These are phyloP conservation scores for Penicillium steckii DNA, from an alignment of 495 filamentous ascomycete species.

Conservation along the genomic window DNA sequence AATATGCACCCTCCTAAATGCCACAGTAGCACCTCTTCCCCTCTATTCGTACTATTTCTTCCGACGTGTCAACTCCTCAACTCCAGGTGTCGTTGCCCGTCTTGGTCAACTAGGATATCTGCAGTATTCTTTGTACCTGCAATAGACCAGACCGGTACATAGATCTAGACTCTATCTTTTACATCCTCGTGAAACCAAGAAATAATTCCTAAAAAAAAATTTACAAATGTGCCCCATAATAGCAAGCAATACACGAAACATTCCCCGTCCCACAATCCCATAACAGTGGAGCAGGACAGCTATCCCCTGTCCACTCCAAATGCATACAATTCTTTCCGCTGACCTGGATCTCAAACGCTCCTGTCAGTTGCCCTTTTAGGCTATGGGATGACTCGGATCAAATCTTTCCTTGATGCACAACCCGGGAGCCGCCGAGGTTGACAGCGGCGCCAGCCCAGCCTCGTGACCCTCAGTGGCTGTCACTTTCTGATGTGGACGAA, in stretches of 20 bases:
- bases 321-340: constrained; percentile 9
- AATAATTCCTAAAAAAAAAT: no score
- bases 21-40: not conserved
- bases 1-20: not conserved
- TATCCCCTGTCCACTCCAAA: constrained; percentile 6
- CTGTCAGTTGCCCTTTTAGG: constrained; percentile 6
- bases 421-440: constrained; percentile 8
- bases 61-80: not conserved
- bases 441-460: not conserved
- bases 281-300: constrained; percentile 6
- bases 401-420: constrained; percentile 10
- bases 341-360: constrained; percentile 1
- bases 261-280: not conserved
- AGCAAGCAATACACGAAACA: not conserved
- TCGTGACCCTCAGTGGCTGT: not conserved
- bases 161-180: not conserved
- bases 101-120: not conserved
- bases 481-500: constrained; percentile 6
- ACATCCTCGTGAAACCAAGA: not conserved
- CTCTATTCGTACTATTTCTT: not conserved
- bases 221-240: no score
- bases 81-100: not conserved
- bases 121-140: not conserved
- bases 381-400: constrained; percentile 29
- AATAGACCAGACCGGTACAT: not conserved